Percentiles rank a stretch among this genome's conserved stretches.
phyloP scores from a whole-genome alignment of 2,329 filamentous ascomycete species.

The Microsporum audouinii region DNA sequence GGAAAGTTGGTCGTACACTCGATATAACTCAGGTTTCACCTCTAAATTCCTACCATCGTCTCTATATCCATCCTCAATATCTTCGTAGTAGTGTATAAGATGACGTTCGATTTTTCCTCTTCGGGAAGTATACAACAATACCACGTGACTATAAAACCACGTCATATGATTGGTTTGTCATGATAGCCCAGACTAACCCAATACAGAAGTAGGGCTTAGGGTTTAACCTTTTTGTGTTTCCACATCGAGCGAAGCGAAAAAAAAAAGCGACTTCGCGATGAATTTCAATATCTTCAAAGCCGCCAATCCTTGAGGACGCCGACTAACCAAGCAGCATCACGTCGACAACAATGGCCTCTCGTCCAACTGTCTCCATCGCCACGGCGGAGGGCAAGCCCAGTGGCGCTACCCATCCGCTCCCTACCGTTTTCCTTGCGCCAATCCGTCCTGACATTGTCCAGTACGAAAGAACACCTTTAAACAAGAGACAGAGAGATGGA shows the following conservation, averaged over 20 bases:
- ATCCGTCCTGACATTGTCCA: slow-evolving; percentile 99
- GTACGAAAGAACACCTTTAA: slow-evolving; percentile 42
- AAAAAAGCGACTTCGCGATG: slow-evolving; percentile 9
- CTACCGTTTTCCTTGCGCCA: slow-evolving; percentile 91
- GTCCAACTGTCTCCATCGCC: slow-evolving; percentile 96
- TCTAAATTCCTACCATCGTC: no score
- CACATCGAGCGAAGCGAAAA: slow-evolving; percentile 32
- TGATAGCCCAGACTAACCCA: slow-evolving; percentile 9
- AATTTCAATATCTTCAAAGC: slow-evolving; percentile 1
- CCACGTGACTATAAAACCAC: no score
- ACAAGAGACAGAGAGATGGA: neutral
- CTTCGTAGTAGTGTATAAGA: no score
- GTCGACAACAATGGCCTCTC: slow-evolving; percentile 66
- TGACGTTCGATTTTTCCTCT: no score
- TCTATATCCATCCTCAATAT: no score
- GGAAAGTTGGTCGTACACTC: no score
- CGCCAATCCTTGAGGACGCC: neutral
- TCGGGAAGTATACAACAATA: no score
- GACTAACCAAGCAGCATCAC: slow-evolving; percentile 22
- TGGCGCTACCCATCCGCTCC: slow-evolving; percentile 80
- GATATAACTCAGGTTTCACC: no score
- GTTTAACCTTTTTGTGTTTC: slow-evolving; percentile 18
- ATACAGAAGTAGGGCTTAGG: slow-evolving; percentile 28
- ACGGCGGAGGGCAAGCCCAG: slow-evolving; percentile 88
- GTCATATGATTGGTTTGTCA: neutral